phyloP scores from a whole-genome alignment of 2,329 filamentous ascomycete species.

The Harringtonia lauricola region DNA sequence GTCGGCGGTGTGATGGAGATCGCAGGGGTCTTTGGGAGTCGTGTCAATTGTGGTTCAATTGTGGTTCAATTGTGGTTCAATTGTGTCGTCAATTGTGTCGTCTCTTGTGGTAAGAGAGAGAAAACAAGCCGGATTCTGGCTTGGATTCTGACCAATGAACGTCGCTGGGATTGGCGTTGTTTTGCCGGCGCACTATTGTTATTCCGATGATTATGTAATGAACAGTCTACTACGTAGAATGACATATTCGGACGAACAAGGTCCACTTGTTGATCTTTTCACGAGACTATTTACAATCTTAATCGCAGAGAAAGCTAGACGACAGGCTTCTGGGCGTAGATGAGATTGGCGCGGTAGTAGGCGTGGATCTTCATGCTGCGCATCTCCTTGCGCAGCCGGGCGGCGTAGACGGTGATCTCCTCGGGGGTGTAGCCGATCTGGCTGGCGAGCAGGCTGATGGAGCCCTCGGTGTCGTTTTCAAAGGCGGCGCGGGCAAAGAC shows the following conservation, averaged over 20 bases:
- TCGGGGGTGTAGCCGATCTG: neutral
- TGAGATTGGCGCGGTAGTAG: neutral
- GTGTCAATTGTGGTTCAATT: neutral
- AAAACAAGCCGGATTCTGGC: neutral
- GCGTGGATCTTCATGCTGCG: neutral
- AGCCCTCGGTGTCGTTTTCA: neutral
- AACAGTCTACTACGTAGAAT: neutral
- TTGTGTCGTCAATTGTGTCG: no score
- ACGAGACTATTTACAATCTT: no score
- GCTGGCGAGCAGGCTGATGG: neutral
- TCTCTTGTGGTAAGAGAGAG: no score
- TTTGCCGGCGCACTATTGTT: conserved; percentile 12
- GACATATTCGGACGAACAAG: no score
- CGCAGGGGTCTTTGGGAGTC: no score
- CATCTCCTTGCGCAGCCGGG: neutral
- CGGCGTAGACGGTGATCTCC: neutral
- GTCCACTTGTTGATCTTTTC: no score
- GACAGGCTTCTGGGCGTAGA: no score
- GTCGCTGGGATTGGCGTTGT: conserved; percentile 2
- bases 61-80: no score
- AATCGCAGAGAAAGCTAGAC: no score
- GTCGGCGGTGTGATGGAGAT: no score
- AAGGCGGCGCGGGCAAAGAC: neutral
- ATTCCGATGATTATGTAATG: neutral
- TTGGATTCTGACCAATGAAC: conserved; percentile 3